Evolutionary conservation across 306 rosid genomes (phyloP), one percentile per base, ranked within the genome.

Genomic region (Fagus sylvatica): DNA sequence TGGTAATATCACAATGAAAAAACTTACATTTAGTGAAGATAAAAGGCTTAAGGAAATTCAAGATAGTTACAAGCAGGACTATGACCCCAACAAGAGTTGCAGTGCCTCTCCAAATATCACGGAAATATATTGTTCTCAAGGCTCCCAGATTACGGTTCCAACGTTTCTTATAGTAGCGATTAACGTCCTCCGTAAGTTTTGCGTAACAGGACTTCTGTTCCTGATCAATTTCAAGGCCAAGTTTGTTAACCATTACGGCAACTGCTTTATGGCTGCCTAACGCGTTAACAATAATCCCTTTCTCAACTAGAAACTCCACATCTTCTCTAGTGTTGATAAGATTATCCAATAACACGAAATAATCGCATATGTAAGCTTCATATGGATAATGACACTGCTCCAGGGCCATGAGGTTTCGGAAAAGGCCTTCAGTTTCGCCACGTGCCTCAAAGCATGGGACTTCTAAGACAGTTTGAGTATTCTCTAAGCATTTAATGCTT

Each of bases 351-450:
- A 81, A 36, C 60, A 42, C 19, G 3, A 85, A 22, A 32, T 85
- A 85, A 9, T 71, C 73, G 76, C 81, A 81, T 22, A 81, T 32
- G 42, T 81, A 71, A 6, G 74, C 30, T 1, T 74, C 0, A 0
- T 32, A 0, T 1, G 85, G 78, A 53, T 77, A 80, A 33, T 66
- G 74, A 19, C 81, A 81, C 74, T 80, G 84, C 73, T 80, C 80
- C 16, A 84, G 42, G 4, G 87, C 87, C 76, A 84, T 76, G 7
- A 84, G 36, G 36, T 84, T 84, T 40, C 82, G 60, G 1, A 77
- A 34, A 37, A 82, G 6, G 39, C 72, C 40, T 5, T 77, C 88
- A 0, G 78, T 78, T 2, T 49, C 37, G 48, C 55, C 39, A 1
- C 74, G 69, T 1, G 74, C 7, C 22, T 1, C 30, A 34, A 80